phyloP scores from a whole-genome alignment of 106 monocot genomes.

The Gastrodia elata region DNA sequence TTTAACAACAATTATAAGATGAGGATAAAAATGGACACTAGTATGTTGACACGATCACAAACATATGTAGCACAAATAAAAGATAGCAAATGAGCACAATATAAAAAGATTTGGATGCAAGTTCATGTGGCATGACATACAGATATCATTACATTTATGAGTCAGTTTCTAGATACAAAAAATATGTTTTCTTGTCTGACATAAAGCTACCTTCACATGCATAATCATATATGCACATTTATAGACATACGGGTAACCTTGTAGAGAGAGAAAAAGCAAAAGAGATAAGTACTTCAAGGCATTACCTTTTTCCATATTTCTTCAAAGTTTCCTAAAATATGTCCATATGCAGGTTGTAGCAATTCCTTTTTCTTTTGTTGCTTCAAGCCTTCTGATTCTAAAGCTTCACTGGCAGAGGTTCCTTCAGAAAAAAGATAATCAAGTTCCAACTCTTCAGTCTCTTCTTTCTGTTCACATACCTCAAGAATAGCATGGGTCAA shows the following conservation, averaged over 20 bases:
- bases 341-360: constrained; percentile 29
- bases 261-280: background rate
- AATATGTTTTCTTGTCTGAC: background rate
- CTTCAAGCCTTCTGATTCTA: constrained; percentile 30
- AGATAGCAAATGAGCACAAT: background rate
- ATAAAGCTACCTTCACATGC: background rate
- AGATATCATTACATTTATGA: background rate
- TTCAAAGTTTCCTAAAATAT: constrained; percentile 40
- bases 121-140: background rate
- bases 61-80: background rate
- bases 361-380: constrained; percentile 36
- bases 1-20: background rate
- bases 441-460: constrained; percentile 56
- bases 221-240: background rate
- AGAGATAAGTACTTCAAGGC: background rate
- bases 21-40: background rate
- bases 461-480: constrained; percentile 30
- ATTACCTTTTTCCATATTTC: constrained; percentile 80
- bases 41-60: background rate
- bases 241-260: background rate
- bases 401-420: constrained; percentile 22
- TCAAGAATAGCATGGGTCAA: constrained; percentile 1
- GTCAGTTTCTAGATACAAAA: background rate
- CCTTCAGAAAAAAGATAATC: constrained; percentile 78
- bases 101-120: background rate